Evolutionary conservation across 2,329 filamentous ascomycete species (phyloP).

Genomic region (Ceratocystis lukuohia): DNA sequence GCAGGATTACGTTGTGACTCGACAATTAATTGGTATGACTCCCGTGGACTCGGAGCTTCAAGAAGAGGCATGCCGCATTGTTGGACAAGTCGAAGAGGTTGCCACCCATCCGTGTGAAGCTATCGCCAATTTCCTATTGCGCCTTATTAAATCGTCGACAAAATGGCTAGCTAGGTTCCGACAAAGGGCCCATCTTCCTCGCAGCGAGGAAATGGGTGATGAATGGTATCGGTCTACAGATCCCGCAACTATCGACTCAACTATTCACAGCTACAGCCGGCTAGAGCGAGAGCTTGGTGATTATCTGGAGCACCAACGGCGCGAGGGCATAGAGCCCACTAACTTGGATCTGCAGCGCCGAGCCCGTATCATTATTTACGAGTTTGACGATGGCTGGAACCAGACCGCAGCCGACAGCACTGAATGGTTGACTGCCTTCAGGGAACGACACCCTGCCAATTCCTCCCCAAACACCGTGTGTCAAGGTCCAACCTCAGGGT

Average conservation of each 20-base stretch:
- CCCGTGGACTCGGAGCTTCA: constrained; percentile 48
- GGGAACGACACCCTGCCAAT: constrained; percentile 29
- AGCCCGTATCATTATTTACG: constrained; percentile 48
- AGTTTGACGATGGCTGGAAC: constrained; percentile 50
- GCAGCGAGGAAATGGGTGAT: constrained; percentile 41
- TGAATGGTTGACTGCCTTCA: constrained; percentile 42
- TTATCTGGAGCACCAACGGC: constrained; percentile 35
- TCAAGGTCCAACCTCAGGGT: background rate
- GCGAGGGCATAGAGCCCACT: constrained; percentile 35
- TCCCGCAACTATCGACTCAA: constrained; percentile 43
- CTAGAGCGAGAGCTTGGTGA: constrained; percentile 44
- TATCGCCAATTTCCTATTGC: constrained; percentile 43
- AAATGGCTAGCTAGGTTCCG: constrained; percentile 45
- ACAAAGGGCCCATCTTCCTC: constrained; percentile 42
- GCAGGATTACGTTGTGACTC: constrained; percentile 39
- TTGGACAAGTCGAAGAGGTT: constrained; percentile 42
- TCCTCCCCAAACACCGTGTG: background rate
- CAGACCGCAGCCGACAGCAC: constrained; percentile 47
- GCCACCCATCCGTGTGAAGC: constrained; percentile 37
- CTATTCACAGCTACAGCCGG: constrained; percentile 44
- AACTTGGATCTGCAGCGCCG: constrained; percentile 43
- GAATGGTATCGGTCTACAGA: constrained; percentile 38
- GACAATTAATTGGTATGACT: constrained; percentile 42
- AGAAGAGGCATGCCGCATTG: constrained; percentile 43
- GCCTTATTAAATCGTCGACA: constrained; percentile 36